Base-by-base conservation (phyloP, 306 rosid genomes). In the Betula pendula region DNA sequence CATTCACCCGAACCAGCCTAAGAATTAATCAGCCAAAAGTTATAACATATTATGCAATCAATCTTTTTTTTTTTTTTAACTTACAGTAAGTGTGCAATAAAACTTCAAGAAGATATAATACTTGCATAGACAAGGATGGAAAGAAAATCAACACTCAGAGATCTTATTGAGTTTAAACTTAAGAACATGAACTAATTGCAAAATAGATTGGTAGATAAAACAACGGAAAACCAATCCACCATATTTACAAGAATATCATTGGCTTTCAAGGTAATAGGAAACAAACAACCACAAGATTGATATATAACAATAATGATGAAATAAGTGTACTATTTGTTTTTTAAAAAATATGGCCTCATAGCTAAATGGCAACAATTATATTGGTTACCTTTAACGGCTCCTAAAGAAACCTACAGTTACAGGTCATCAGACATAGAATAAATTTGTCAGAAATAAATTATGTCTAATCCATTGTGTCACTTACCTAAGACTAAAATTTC, bases 1-100 rank as follows among this genome's bases (percentile, higher is more conserved):
- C 99, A 95, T 59, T 92, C 91, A 52, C 91, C 94, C 8, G 92
- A 88, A 82, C 99, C 96, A 81, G 89, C 97, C 99, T 95, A 90
- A 83, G 79, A 68, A 35, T 62, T 62, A 25, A 65, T 8, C 70
- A 65, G 25, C 9, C 1, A 38, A 65, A 65, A 65, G 22, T 35
- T 35, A 7, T 17, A 19, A 20, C 47, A 65, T 38, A 65, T 5
- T 5, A 38, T 38, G 42, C 42, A 38, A 38, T 38, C 42, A 6
- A 29, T 19, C 20, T 50, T 50, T 16, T 50, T 52, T 19, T 20
- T 20, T 17, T 51, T n/a, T 5, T n/a, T n/a, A n/a, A n/a, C n/a
- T n/a, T n/a, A n/a, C 15, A 6, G 22, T 17, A 51, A 52, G 16
- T 31, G 24, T 16, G 68, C 42, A 33, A 62, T 8, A 62, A 62